Conservation (phyloP, 768 basidiomycete species). For the Russula ochroleuca region DNA sequence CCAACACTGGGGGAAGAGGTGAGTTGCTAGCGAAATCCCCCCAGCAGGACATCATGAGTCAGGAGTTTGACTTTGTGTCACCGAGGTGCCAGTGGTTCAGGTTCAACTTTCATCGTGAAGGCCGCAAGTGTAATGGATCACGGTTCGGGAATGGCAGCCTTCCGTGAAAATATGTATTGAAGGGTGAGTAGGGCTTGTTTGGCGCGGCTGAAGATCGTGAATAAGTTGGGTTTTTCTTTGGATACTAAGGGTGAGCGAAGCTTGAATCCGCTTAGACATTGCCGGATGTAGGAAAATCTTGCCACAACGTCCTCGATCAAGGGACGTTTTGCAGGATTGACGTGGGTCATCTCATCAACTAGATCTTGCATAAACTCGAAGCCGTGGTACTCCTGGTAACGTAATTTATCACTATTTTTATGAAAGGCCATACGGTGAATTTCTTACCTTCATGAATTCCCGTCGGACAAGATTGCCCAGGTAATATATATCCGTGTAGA, state of each 20-base stretch:
- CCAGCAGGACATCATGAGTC: no score
- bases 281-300: slow-evolving; percentile 33
- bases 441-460: slow-evolving; percentile 27
- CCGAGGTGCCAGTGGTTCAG: no score
- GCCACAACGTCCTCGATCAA: slow-evolving; percentile 37
- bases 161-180: neutral
- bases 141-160: neutral
- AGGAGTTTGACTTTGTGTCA: no score
- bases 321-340: slow-evolving; percentile 36
- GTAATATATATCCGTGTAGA: slow-evolving; percentile 31
- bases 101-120: no score
- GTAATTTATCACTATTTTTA: neutral
- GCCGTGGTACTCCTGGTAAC: slow-evolving; percentile 12
- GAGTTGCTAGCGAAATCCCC: no score
- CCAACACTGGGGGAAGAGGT: no score
- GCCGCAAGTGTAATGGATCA: neutral
- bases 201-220: neutral
- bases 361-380: slow-evolving; percentile 23
- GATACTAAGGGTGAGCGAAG: slow-evolving; percentile 29
- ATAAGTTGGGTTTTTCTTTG: slow-evolving; percentile 2
- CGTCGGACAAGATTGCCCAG: slow-evolving; percentile 29
- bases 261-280: slow-evolving; percentile 32
- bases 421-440: no score
- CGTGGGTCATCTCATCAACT: slow-evolving; percentile 36
- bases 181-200: slow-evolving; percentile 7